phyloP scores from a whole-genome alignment of 352 stramenopile genomes.

The Nothophytophthora sp. region DNA sequence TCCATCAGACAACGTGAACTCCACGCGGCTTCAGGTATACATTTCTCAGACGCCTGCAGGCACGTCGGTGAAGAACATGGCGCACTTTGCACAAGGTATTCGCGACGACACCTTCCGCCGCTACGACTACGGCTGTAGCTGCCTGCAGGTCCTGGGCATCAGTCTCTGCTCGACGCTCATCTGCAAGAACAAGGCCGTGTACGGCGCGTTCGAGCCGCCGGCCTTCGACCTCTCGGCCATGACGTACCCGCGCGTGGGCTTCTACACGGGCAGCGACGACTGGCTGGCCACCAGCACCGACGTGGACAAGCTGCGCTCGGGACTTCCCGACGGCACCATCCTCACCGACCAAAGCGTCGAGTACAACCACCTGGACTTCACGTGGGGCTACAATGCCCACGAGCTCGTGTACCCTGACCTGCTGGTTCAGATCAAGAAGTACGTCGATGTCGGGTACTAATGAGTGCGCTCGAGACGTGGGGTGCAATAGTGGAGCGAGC shows the following conservation, averaged over 20 bases:
- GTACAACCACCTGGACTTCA: slow-evolving; percentile 77
- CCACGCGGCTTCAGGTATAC: slow-evolving; percentile 61
- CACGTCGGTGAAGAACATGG: slow-evolving; percentile 69
- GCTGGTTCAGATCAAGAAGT: slow-evolving; percentile 53
- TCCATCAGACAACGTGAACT: slow-evolving; percentile 56
- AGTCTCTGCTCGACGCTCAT: slow-evolving; percentile 39
- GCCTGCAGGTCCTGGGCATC: slow-evolving; percentile 32
- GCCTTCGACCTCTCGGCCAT: slow-evolving; percentile 43
- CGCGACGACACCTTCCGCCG: slow-evolving; percentile 55
- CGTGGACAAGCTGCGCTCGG: slow-evolving; percentile 43
- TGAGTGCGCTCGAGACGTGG: too few species aligned
- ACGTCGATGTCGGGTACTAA: slow-evolving; percentile 55
- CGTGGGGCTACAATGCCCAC: slow-evolving; percentile 60
- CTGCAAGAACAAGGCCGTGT: slow-evolving; percentile 61
- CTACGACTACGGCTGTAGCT: slow-evolving; percentile 68
- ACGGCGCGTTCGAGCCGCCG: slow-evolving; percentile 49
- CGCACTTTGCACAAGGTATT: slow-evolving; percentile 61
- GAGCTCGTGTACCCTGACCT: slow-evolving; percentile 60
- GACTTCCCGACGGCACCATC: slow-evolving; percentile 47
- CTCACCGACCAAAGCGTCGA: slow-evolving; percentile 43
- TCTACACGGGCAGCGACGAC: slow-evolving; percentile 55
- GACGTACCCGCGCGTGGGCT: slow-evolving; percentile 48
- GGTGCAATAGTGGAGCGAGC: background rate
- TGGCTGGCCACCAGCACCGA: slow-evolving; percentile 50
- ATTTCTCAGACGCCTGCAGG: slow-evolving; percentile 59